These are phyloP conservation scores for Gloeopeniophorella convolvens DNA, from an alignment of 768 basidiomycete genomes.

Conservation along the genomic window DNA sequence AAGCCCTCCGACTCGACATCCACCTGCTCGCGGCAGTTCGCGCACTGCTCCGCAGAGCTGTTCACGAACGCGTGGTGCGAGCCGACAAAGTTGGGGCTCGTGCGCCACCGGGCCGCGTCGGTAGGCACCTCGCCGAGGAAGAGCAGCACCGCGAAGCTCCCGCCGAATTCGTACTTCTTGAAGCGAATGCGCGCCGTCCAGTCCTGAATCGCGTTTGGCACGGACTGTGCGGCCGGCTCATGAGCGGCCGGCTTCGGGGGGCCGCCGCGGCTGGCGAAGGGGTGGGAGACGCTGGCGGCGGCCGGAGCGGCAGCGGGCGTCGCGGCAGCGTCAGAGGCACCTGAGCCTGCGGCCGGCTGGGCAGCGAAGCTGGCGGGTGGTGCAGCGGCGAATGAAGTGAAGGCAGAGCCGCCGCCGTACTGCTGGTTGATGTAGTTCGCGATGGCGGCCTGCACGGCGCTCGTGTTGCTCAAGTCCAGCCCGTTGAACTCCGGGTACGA, in stretches of 20 bases:
- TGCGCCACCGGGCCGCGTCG: constrained; percentile 34
- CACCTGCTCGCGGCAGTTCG: constrained; percentile 32
- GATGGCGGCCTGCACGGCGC: constrained; percentile 29
- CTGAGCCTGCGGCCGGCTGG: neutral
- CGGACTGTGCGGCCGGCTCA: neutral
- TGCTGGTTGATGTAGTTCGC: constrained; percentile 30
- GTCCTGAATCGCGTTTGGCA: constrained; percentile 22
- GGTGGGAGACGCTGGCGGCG: neutral
- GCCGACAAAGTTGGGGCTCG: constrained; percentile 33
- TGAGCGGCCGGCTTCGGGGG: neutral
- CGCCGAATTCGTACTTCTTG: constrained; percentile 37
- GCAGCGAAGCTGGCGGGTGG: constrained; percentile 16
- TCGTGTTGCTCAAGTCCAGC: constrained; percentile 27
- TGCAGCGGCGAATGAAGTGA: neutral
- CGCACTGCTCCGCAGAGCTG: constrained; percentile 28
- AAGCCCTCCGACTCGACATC: constrained; percentile 34
- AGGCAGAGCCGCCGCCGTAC: constrained; percentile 25
- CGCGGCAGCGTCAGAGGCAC: neutral
- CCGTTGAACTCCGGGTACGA: constrained; percentile 46
- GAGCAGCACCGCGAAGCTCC: constrained; percentile 38
- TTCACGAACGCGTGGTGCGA: constrained; percentile 40
- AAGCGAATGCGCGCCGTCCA: constrained; percentile 39
- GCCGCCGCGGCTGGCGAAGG: neutral
- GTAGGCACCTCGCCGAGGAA: constrained; percentile 40
- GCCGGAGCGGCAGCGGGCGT: neutral